Conservation (phyloP, 176 grass and related monocot genomes). For the Oryza longistaminata region DNA sequence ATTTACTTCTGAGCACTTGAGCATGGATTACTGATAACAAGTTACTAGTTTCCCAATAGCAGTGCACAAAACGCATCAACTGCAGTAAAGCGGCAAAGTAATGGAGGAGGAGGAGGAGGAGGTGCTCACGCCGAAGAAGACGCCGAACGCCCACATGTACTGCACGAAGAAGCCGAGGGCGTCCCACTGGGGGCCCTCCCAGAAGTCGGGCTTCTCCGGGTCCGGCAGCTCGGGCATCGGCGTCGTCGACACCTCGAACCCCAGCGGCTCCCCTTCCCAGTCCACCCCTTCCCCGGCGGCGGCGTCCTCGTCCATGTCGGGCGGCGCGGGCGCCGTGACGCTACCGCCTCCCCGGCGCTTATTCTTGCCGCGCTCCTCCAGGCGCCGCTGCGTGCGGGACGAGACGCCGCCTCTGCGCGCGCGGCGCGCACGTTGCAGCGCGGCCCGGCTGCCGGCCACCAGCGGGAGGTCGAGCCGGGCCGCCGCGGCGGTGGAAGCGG, state of each 20-base stretch:
- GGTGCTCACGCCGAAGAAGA: constrained; percentile 73
- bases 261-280: constrained; percentile 56
- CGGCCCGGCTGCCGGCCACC: constrained; percentile 24
- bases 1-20: not conserved
- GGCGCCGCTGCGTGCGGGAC: constrained; percentile 77
- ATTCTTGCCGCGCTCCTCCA: constrained; percentile 77
- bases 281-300: constrained; percentile 22
- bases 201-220: constrained; percentile 63
- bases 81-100: not conserved
- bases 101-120: not conserved
- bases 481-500: not conserved
- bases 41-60: no score
- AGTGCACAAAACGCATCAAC: not conserved
- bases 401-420: constrained; percentile 75
- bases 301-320: constrained; percentile 26
- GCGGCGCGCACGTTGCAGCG: constrained; percentile 55
- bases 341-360: constrained; percentile 39
- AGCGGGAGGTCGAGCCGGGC: not conserved
- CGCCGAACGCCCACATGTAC: constrained; percentile 92
- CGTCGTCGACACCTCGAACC: constrained; percentile 76
- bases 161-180: constrained; percentile 76
- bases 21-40: not conserved
- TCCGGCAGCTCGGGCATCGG: constrained; percentile 76
- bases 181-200: constrained; percentile 69
- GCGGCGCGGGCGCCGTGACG: constrained; percentile 35